Base-by-base conservation (phyloP, 805 yeast species). In the Saccharomyces jurei region DNA sequence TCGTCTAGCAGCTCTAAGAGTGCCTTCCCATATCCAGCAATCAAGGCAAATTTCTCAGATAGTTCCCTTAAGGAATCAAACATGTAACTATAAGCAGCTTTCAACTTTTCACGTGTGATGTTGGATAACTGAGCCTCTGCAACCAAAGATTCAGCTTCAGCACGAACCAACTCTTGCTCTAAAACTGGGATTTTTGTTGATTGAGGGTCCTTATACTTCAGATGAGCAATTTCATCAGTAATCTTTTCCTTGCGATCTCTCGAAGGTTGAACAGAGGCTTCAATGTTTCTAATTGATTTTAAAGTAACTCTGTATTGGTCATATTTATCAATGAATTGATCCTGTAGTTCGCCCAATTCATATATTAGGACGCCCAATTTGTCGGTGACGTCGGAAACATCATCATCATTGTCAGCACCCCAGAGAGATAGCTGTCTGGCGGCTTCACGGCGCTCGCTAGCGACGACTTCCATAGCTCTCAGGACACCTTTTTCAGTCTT, bases 1-100 rank as follows among this genome's bases (percentile, higher is more conserved):
- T 92, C 98, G 73, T 92, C 98, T 72, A 92, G 82, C 70, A 92
- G 83, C 80, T 94, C 98, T 70, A 94, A 81, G 63, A 92, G 78
- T 48, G 97, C 97, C 81, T 92, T 92, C 78, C 98, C 98, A 81
- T 94, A 94, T 70, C 97, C 97, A 65, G 98, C 97, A 77, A 92
- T 92, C 65, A 94, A 80, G 52, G 98, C 98, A 64, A 88, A 81
- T 79, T 94, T 94, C 81, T 94, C 98, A 65, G 96, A 82, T 74
- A 86, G 85, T 78, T 92, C 99, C 74, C 96, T 87, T 61, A 87
- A 78, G 56, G 97, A 88, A 73, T 94, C 98, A 66, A 92, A 92
- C 77, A 92, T 97, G 77, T 92, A 91, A 79, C 87, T 84, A 81
- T 88, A 94, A 53, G 97, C 95, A 62, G 96, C 94, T 86, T 94